A percentile compares a stretch with the other conserved stretches of the same genome.
Conservation (phyloP, 2,329 filamentous ascomycete genomes). For the Chrysoporthe puriensis region DNA sequence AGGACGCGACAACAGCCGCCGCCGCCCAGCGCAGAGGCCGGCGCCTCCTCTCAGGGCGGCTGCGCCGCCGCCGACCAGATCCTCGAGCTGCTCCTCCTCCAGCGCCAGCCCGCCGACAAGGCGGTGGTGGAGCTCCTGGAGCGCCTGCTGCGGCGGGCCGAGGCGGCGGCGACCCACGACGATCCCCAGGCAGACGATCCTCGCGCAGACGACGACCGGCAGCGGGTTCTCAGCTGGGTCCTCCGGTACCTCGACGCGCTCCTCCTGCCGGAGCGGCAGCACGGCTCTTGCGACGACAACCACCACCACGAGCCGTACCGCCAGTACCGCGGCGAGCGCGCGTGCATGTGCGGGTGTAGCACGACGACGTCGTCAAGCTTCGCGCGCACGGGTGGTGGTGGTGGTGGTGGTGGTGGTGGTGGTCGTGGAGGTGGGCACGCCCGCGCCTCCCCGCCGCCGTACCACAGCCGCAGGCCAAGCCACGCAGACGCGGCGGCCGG, state of each 20-base stretch:
- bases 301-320: background rate
- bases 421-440: background rate
- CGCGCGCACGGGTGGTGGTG: background rate
- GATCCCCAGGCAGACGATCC: too few species aligned
- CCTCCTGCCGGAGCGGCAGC: constrained; percentile 1
- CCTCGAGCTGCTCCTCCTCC: constrained; percentile 6
- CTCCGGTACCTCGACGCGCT: constrained; percentile 2
- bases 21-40: background rate
- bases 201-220: constrained; percentile 2
- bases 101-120: background rate
- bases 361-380: background rate
- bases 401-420: too few species aligned
- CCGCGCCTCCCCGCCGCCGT: constrained; percentile 6
- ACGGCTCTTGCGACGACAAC: background rate
- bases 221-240: constrained; percentile 16
- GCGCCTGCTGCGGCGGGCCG: constrained; percentile 2
- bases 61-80: constrained; percentile 5
- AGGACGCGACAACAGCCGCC: background rate
- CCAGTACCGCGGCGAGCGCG: background rate
- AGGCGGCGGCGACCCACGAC: too few species aligned
- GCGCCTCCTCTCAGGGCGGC: background rate
- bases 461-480: background rate
- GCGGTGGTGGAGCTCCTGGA: constrained; percentile 7
- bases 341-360: constrained; percentile 9
- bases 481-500: background rate